Evolutionary conservation across 2,329 filamentous ascomycete species (phyloP), one percentile per base, ranked within the genome.

Genomic region (Talaromyces sp.): DNA sequence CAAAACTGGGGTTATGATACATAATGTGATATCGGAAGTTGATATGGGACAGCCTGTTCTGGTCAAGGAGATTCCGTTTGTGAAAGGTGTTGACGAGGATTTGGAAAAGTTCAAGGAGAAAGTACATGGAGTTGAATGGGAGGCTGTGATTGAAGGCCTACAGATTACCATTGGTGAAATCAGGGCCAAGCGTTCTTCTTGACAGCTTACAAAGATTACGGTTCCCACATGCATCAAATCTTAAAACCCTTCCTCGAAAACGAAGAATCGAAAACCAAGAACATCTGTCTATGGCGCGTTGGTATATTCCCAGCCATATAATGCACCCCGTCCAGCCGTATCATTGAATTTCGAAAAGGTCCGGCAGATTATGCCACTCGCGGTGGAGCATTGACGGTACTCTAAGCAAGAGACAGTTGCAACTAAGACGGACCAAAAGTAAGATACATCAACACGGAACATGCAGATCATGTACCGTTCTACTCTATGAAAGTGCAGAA

Each of bases 1-100:
- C 68, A 84, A 83, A 68, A 93, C 87, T 0, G 93, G 93, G 0
- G 88, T 96, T 62, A 97, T 96, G 93, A 87, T 92, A 16, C 93
- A 97, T 79, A 89, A 93, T 77, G 92, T 96, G 56, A 88, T 91
- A 67, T 82, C 80, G 9, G 87, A 94, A 75, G 92, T 97, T 63
- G 93, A 97, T 79, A 85, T 89, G 72, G 93, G 93, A 2, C 82
- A 85, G 68, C 88, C 91, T 10, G 89, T 96, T 70, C 72, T 93
- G 67, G 84, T 88, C 1, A 77, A 83, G 68, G 89, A 93, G 77
- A 86, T 97, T 27, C 82, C 87, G 64, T 79, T 85, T 66, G 87
- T 85, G 69, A 84, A 84, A 66, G 81, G 79, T 0, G 82, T 85
- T 57, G 87, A 86, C 41, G 88, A 92, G 72, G 83, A 82, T 27